Base-by-base conservation (phyloP, 257 asterid genomes). In the Marsdenia floribunda region DNA sequence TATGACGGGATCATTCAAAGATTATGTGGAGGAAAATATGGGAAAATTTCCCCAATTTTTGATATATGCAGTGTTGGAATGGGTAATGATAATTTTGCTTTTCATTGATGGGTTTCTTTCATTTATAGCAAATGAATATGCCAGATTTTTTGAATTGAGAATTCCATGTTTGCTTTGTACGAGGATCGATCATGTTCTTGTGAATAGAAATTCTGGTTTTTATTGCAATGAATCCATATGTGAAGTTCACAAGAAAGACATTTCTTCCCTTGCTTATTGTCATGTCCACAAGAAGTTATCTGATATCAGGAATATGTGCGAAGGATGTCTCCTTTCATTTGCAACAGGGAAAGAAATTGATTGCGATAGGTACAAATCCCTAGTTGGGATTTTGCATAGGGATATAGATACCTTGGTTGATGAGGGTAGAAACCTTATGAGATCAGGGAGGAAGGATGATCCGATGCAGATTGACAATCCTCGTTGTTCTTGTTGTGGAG, bases 121-220 rank as follows among this genome's bases (percentile, higher is more conserved):
- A 10, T 90, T 89, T 70, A 33, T 88, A 22, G 84, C 88, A 42
- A 86, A 87, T 21, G 98, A 93, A 78, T 82, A 91, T 7, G 93
- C 99, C 18, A 75, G 81, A 33, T 77, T 88, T 8, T 91, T 92
- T 21, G 92, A 90, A 21, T 83, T 91, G 73, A 73, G 79, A 73
- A 82, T 76, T 73, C 99, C 99, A 5, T 95, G 99, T 33, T 75
- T 93, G 84, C 85, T 95, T 52, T 95, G 98, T 75, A 90, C 98
- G 0, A 83, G 96, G 61, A 83, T 95, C 16, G 95, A 92, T 77
- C 93, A 90, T 52, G 63, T 88, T 12, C 83, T 90, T 15, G 80
- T 85, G 55, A 90, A 71, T 29, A 81, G 88, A 49, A 66, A 83
- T 84, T 76, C 91, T 4, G 82, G 72, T 57, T 87, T 84, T 55